Percentiles rank a stretch among this genome's conserved stretches.
Conservation (phyloP, 352 stramenopile species). For the Pythium dissimile region DNA sequence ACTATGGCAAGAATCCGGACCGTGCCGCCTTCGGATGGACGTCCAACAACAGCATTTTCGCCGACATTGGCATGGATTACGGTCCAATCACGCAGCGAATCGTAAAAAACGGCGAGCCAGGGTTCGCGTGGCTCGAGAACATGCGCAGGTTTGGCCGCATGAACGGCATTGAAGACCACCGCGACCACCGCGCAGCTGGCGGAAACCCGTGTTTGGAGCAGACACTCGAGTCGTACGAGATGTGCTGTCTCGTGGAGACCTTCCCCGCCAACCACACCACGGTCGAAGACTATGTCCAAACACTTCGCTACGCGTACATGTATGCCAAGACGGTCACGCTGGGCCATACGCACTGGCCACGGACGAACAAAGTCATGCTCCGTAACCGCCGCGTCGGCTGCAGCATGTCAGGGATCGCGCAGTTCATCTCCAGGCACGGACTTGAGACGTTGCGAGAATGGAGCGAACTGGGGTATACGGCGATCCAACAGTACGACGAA, state of each 20-base stretch:
- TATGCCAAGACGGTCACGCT: slow-evolving; percentile 96
- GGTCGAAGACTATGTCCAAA: slow-evolving; percentile 88
- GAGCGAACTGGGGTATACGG: slow-evolving; percentile 84
- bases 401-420: slow-evolving; percentile 91
- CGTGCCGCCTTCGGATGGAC: slow-evolving; percentile 89
- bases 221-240: slow-evolving; percentile 90
- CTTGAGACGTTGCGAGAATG: slow-evolving; percentile 84
- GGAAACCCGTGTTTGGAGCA: slow-evolving; percentile 94
- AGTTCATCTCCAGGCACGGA: slow-evolving; percentile 83
- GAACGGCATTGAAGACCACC: slow-evolving; percentile 76
- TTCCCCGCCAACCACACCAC: slow-evolving; percentile 86
- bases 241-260: slow-evolving; percentile 94
- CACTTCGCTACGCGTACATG: slow-evolving; percentile 84
- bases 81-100: slow-evolving; percentile 81
- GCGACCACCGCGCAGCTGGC: slow-evolving; percentile 76
- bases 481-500: slow-evolving; percentile 70
- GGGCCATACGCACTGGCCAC: slow-evolving; percentile 86
- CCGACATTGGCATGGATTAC: slow-evolving; percentile 92
- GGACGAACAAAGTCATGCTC: slow-evolving; percentile 91
- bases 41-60: slow-evolving; percentile 94
- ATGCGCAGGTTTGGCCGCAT: slow-evolving; percentile 91
- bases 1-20: slow-evolving; percentile 90
- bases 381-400: slow-evolving; percentile 91
- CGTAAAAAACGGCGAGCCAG: slow-evolving; percentile 87
- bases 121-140: slow-evolving; percentile 94